A percentile compares a stretch with the other conserved stretches of the same genome.
phyloP scores from a whole-genome alignment of 192 early-diverging fungal species.

The Linderina pennispora region DNA sequence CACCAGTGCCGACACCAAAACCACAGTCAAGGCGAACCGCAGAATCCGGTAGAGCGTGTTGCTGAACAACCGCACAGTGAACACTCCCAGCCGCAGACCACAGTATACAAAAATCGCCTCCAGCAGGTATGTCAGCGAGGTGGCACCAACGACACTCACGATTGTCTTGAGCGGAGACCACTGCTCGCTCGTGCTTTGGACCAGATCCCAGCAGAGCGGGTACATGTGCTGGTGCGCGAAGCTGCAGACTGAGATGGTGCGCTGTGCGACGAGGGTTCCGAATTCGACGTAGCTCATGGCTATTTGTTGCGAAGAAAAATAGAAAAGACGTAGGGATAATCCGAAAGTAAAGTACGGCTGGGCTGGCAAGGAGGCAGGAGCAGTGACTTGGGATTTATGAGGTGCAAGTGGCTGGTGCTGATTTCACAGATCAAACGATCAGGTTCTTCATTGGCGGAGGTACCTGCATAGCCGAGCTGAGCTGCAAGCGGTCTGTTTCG shows the following conservation, averaged over 20 bases:
- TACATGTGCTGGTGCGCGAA: constrained; percentile 20
- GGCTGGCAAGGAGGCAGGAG: too few species aligned
- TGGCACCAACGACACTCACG: constrained; percentile 10
- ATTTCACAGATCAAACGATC: background rate
- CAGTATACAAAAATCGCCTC: constrained; percentile 18
- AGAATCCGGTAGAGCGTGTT: constrained; percentile 34
- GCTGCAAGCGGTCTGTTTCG: too few species aligned
- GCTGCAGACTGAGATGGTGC: constrained; percentile 1
- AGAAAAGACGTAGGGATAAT: background rate
- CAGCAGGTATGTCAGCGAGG: constrained; percentile 6
- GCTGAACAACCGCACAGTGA: constrained; percentile 20
- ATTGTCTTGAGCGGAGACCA: constrained; percentile 23
- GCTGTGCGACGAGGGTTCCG: constrained; percentile 7
- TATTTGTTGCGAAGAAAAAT: background rate
- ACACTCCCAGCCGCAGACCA: constrained; percentile 2
- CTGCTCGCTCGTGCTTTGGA: constrained; percentile 11
- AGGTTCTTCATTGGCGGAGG: too few species aligned
- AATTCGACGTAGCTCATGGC: constrained; percentile 27
- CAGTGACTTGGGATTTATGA: too few species aligned
- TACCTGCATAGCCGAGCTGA: too few species aligned
- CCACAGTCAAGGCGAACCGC: constrained; percentile 7
- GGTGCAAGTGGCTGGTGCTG: too few species aligned
- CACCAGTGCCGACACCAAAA: constrained; percentile 10
- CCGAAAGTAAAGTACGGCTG: background rate
- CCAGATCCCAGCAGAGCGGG: constrained; percentile 17